Evolutionary conservation across 164 flowering plant species (phyloP).

Genomic region (Saururus chinensis): DNA sequence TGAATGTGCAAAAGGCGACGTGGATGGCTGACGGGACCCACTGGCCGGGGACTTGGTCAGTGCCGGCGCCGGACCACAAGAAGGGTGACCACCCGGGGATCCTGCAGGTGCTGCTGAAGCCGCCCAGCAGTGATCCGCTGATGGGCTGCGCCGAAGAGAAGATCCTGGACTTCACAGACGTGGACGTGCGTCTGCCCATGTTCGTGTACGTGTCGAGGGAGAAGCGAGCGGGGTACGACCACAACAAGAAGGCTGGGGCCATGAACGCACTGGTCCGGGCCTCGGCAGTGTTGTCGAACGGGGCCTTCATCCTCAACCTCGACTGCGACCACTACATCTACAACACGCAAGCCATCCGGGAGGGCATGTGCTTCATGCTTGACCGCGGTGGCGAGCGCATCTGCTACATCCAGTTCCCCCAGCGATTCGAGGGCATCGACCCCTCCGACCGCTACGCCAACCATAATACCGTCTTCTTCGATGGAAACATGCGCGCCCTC

Average conservation of each 20-base stretch:
- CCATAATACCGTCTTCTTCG: conserved; percentile 77
- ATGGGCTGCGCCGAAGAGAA: conserved; percentile 22
- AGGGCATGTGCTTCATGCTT: conserved; percentile 92
- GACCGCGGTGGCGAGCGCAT: conserved; percentile 67
- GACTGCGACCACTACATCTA: conserved; percentile 76
- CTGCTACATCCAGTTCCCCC: conserved; percentile 81
- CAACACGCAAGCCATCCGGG: conserved; percentile 57
- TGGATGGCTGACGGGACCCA: conserved; percentile 96
- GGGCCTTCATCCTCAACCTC: conserved; percentile 70
- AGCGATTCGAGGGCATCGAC: conserved; percentile 80
- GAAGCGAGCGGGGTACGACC: conserved; percentile 25
- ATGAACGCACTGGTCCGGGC: conserved; percentile 71
- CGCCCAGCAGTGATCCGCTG: conserved; percentile 40
- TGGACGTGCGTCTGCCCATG: conserved; percentile 26
- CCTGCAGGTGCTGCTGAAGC: conserved; percentile 68
- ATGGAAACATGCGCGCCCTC: conserved; percentile 86
- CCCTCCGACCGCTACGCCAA: conserved; percentile 83
- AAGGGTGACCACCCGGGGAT: conserved; percentile 83
- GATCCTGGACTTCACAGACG: conserved; percentile 21
- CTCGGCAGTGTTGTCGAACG: conserved; percentile 65
- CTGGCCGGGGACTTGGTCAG: conserved; percentile 80
- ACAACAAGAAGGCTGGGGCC: conserved; percentile 85
- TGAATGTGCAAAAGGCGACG: conserved; percentile 55
- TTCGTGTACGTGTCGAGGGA: conserved; percentile 26
- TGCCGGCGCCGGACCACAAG: conserved; percentile 40